phyloP scores from a whole-genome alignment of 805 yeast genomes.

The Candida ascalaphidarum region DNA sequence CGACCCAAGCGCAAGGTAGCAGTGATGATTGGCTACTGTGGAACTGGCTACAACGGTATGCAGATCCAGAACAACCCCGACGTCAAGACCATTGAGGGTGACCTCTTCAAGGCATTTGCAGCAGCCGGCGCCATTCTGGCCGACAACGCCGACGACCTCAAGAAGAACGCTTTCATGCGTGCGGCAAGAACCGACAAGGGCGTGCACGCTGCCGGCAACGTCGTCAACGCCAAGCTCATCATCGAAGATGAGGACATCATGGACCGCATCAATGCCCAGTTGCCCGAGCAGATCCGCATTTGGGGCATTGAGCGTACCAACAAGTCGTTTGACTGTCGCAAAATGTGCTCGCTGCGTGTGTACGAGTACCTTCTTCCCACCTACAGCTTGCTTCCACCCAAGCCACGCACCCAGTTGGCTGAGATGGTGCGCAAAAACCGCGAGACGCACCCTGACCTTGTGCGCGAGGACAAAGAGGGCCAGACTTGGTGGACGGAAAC shows the following conservation, averaged over 20 bases:
- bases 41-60: conserved; percentile 96
- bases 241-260: conserved; percentile 73
- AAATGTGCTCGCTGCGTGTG: conserved; percentile 90
- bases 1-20: conserved; percentile 88
- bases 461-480: conserved; percentile 62
- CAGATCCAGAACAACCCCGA: conserved; percentile 76
- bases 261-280: conserved; percentile 57
- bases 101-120: conserved; percentile 72
- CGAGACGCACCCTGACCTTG: conserved; percentile 46
- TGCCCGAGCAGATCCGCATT: conserved; percentile 82
- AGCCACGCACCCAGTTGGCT: conserved; percentile 61
- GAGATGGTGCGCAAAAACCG: conserved; percentile 48
- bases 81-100: conserved; percentile 84
- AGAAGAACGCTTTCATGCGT: conserved; percentile 80
- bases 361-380: conserved; percentile 93
- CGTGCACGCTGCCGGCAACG: conserved; percentile 96
- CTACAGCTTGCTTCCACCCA: conserved; percentile 85
- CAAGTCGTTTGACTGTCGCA: conserved; percentile 88
- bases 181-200: conserved; percentile 92
- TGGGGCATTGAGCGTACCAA: conserved; percentile 92
- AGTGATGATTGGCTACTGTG: conserved; percentile 86
- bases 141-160: conserved; percentile 81
- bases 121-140: conserved; percentile 83
- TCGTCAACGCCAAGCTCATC: conserved; percentile 74
- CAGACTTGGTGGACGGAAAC: conserved; percentile 63